Evolutionary conservation across 352 stramenopile species (phyloP).

Genomic region (Phytophthora meadii): DNA sequence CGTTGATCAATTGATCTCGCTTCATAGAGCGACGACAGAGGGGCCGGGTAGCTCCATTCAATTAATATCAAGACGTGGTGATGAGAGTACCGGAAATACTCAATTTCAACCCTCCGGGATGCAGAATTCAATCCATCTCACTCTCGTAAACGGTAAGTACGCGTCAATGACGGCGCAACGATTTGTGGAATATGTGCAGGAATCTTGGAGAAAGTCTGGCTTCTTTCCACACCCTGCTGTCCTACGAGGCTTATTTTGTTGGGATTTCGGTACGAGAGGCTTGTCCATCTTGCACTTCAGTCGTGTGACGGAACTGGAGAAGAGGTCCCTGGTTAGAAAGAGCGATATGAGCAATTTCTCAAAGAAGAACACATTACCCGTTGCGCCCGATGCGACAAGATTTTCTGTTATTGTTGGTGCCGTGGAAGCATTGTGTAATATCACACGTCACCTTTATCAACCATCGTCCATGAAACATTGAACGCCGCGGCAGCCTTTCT

Average conservation of each 20-base stretch:
- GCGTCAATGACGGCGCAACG: constrained; percentile 3
- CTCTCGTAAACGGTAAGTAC: constrained; percentile 14
- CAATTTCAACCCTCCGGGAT: constrained; percentile 3
- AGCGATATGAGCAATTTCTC: constrained; percentile 28
- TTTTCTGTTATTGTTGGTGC: not conserved
- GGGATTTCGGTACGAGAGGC: constrained; percentile 14
- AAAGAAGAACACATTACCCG: constrained; percentile 9
- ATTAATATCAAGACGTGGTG: not conserved
- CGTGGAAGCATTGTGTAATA: constrained; percentile 1
- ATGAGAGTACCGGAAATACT: not conserved
- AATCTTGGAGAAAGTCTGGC: not conserved
- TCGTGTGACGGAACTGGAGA: not conserved
- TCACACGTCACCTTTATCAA: constrained; percentile 5
- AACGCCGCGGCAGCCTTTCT: not conserved
- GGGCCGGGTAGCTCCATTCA: not conserved
- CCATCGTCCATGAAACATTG: constrained; percentile 2
- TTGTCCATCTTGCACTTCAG: constrained; percentile 5
- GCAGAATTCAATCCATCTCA: not conserved
- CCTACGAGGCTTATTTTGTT: constrained; percentile 1
- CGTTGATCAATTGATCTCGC: not conserved
- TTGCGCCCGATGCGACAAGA: not conserved
- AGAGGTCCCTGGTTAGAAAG: not conserved
- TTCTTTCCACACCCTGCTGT: no score
- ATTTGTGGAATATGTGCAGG: constrained; percentile 18
- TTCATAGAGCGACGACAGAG: not conserved